Conservation (phyloP, 176 grass and related monocot genomes). For the Triticum turgidum region DNA sequence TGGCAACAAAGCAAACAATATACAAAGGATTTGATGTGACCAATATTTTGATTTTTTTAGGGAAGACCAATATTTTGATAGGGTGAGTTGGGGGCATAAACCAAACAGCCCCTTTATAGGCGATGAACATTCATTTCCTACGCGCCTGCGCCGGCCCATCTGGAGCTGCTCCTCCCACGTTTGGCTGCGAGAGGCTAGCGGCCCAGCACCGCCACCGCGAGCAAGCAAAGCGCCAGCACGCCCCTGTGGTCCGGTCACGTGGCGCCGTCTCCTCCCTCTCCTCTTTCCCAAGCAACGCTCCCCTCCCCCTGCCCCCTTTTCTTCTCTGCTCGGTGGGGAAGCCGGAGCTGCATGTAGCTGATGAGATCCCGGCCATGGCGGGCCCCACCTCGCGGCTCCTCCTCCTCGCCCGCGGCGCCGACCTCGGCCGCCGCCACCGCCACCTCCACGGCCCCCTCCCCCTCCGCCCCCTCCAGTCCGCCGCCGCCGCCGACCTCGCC, state of each 20-base stretch:
- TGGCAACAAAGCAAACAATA: too few relatives aligned
- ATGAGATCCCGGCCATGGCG: conserved; percentile 55
- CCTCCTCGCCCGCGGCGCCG: conserved; percentile 19
- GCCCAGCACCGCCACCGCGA: neutral
- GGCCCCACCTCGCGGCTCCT: conserved; percentile 37
- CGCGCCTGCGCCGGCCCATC: too few relatives aligned
- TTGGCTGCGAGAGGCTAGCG: too few relatives aligned
- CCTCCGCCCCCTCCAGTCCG: conserved; percentile 15
- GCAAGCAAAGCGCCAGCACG: conserved; percentile 14
- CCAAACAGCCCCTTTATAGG: too few relatives aligned
- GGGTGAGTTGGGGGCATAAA: too few relatives aligned
- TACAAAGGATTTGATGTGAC: too few relatives aligned
- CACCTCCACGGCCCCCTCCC: neutral
- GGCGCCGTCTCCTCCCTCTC: neutral
- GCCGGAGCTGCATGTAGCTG: conserved; percentile 11
- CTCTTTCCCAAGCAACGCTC: neutral
- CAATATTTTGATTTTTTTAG: too few relatives aligned
- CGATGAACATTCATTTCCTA: too few relatives aligned
- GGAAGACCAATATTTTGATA: too few relatives aligned
- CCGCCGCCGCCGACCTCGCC: neutral
- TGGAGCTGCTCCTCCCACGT: too few relatives aligned
- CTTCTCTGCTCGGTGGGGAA: neutral
- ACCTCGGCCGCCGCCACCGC: neutral
- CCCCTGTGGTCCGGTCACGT: neutral
- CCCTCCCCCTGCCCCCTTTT: neutral